phyloP scores from a whole-genome alignment of 345 rosid species.

The Cardamine chenopodiifolia region DNA sequence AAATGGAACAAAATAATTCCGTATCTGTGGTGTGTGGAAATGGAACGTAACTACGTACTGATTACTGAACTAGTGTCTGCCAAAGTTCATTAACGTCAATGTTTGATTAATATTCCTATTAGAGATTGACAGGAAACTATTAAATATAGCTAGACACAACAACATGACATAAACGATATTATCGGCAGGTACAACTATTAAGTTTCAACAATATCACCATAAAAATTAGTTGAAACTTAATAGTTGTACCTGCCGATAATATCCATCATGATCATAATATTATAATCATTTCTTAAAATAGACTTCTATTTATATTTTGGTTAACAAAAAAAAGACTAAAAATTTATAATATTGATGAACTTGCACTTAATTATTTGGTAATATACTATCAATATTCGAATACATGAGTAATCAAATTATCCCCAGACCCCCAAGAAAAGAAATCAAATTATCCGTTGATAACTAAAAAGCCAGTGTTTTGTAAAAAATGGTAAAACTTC shows the following conservation, averaged over 20 bases:
- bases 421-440: background rate
- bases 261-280: slow-evolving; percentile 18
- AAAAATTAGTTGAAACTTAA: slow-evolving; percentile 29
- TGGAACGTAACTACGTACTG: slow-evolving; percentile 10
- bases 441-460: background rate
- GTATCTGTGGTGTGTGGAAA: background rate
- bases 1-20: slow-evolving; percentile 15
- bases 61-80: slow-evolving; percentile 20
- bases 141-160: slow-evolving; percentile 9
- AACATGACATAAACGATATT: slow-evolving; percentile 18
- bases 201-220: slow-evolving; percentile 19
- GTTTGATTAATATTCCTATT: background rate
- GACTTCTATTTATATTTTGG: background rate
- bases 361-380: background rate
- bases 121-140: background rate
- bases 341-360: background rate
- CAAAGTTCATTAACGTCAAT: slow-evolving; percentile 23
- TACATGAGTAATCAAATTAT: background rate
- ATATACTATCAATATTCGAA: background rate
- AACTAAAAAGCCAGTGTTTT: background rate
- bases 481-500: background rate
- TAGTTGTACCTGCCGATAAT: slow-evolving; percentile 11
- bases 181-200: no score
- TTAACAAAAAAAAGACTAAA: background rate
- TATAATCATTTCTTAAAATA: background rate